A percentile compares a stretch with the other conserved stretches of the same genome.
These are phyloP conservation scores for Magnolia changhungtana DNA, from an alignment of 164 flowering plant genomes.

Conservation along the genomic window DNA sequence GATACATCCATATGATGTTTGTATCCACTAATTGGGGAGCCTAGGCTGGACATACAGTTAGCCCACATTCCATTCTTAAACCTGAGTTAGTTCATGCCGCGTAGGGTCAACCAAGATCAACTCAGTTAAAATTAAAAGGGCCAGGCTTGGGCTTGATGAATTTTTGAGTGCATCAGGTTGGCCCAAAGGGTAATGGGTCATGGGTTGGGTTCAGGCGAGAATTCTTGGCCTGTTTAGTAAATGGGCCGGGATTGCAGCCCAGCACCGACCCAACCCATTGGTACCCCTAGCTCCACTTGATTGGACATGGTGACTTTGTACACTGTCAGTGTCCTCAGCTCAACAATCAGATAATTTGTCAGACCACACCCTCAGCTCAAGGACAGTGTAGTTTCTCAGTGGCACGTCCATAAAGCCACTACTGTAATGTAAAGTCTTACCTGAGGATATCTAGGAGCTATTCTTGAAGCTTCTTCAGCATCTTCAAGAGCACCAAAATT, in stretches of 20 bases:
- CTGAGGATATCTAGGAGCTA: conserved; percentile 63
- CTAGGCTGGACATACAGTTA: no score
- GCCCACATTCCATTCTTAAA: background rate
- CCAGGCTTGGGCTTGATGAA: background rate
- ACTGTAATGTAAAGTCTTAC: conserved; percentile 23
- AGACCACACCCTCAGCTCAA: background rate
- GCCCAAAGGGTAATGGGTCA: background rate
- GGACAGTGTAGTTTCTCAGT: background rate
- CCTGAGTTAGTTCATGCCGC: background rate
- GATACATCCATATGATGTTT: no score
- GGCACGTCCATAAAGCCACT: background rate
- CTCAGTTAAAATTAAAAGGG: background rate
- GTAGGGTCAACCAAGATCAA: background rate
- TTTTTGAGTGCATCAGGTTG: background rate
- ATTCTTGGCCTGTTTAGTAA: no score
- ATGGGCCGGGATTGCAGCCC: no score
- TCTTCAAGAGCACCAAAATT: conserved; percentile 70
- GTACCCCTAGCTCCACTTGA: background rate
- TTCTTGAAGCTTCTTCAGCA: conserved; percentile 51
- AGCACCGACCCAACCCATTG: background rate
- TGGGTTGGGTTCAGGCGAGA: no score
- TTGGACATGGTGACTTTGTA: background rate
- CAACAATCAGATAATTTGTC: background rate
- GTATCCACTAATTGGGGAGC: no score
- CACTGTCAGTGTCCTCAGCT: background rate